Percentiles rank a stretch among this genome's conserved stretches.
These are phyloP conservation scores for Omphalotus guepiniiformis DNA, from an alignment of 768 basidiomycete species.

Conservation along the genomic window DNA sequence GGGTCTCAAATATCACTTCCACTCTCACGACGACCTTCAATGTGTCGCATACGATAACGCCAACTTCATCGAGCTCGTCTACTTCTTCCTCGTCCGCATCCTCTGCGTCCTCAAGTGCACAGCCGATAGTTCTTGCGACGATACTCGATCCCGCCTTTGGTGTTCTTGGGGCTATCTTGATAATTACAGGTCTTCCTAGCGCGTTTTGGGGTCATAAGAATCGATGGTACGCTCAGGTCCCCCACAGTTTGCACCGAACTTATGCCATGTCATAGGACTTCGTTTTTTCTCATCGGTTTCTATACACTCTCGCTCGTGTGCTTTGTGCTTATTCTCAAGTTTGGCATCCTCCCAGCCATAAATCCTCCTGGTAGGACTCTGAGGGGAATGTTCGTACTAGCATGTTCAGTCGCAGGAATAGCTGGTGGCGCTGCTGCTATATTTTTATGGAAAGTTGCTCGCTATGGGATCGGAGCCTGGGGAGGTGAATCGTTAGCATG, in stretches of 20 bases:
- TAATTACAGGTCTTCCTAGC: slow-evolving; percentile 84
- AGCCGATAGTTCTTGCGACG: slow-evolving; percentile 51
- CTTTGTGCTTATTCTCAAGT: slow-evolving; percentile 82
- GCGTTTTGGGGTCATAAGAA: slow-evolving; percentile 95
- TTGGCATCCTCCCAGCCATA: slow-evolving; percentile 80
- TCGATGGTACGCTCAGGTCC: slow-evolving; percentile 86
- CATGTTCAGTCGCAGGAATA: slow-evolving; percentile 73
- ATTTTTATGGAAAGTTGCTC: slow-evolving; percentile 90
- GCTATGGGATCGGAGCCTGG: slow-evolving; percentile 64
- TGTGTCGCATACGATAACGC: slow-evolving; percentile 53
- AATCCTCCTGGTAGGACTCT: slow-evolving; percentile 76
- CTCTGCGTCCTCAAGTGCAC: slow-evolving; percentile 37
- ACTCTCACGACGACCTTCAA: slow-evolving; percentile 59
- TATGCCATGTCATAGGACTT: slow-evolving; percentile 56
- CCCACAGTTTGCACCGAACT: slow-evolving; percentile 24
- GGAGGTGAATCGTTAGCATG: slow-evolving; percentile 15
- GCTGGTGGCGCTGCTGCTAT: slow-evolving; percentile 83
- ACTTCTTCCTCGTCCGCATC: slow-evolving; percentile 33
- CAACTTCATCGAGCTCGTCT: slow-evolving; percentile 37
- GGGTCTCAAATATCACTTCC: slow-evolving; percentile 46
- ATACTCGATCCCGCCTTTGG: slow-evolving; percentile 85
- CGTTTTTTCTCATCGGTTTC: slow-evolving; percentile 90
- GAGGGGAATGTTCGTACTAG: slow-evolving; percentile 87
- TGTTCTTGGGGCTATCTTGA: slow-evolving; percentile 82
- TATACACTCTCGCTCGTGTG: slow-evolving; percentile 86